Base-by-base conservation (phyloP, 768 basidiomycete genomes). In the Dentipellis fragilis region DNA sequence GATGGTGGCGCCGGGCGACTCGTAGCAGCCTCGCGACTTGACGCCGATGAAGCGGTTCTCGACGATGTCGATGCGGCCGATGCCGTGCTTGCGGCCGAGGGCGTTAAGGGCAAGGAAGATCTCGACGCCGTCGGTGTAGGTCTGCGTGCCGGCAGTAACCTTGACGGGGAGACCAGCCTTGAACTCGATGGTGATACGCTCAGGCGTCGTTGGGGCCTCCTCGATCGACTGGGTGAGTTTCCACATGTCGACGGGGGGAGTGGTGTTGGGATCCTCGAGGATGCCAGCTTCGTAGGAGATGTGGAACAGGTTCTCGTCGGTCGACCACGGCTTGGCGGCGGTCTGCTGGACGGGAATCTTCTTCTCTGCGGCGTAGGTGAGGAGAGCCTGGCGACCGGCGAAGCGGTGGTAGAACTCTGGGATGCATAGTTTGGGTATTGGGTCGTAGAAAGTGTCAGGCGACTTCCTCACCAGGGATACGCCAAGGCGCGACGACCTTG, bases 251-350 rank as follows among this genome's bases (percentile, higher is more conserved):
- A 70, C 68, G 16, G 95, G 95, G 53, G 96, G 96, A 5, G 93
- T 97, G 57, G 76, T 84, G 77, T 95, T 83, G 60, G 96, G 96
- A 67, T 98, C 89, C 71, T 99, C 96, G 60, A 99, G 84, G 69
- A 99, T 98, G 47, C 95, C 96, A 10, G 96, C 95, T 72, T 99
- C 96, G 74, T 97, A 99, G 16, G 96, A 98, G 73, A 98, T 99
- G 77, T 99, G 96, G 85, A 95, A 97, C 49, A 99, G 79, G 75
- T 98, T 99, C 75, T 98, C 96, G 69, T 99, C 95, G 6, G 96
- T 99, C 2, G 95, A 97, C 96, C 96, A 99, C 38, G 96, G 95
- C 74, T 98, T 97, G 54, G 94, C 80, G 10, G 89, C 80, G 48
- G 96, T 99, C 74, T 99, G 96, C 60, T 84, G 80, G 58, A 99